Conservation (phyloP, 2,329 filamentous ascomycete species). For the Penicillium sp. region DNA sequence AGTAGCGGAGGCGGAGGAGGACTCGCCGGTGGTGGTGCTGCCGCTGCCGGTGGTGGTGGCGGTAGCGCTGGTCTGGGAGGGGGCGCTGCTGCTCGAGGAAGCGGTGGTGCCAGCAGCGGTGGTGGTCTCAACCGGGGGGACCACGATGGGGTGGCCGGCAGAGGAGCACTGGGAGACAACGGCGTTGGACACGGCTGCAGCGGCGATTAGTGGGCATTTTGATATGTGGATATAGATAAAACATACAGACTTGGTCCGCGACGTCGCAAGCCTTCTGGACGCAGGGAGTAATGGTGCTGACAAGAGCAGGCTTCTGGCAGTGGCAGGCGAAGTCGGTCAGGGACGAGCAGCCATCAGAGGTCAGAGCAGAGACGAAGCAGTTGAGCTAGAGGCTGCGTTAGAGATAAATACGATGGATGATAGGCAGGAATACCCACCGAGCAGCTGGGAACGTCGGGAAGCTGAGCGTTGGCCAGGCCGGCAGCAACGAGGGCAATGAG, state of each 20-base stretch:
- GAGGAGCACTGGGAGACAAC: conserved; percentile 36
- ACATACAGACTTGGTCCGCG: conserved; percentile 40
- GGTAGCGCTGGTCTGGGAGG: background rate
- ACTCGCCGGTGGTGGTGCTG: conserved; percentile 2
- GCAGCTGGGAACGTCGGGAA: conserved; percentile 47
- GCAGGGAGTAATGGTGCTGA: conserved; percentile 46
- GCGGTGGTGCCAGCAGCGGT: conserved; percentile 2
- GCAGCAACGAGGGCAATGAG: conserved; percentile 43
- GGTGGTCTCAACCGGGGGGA: conserved; percentile 32
- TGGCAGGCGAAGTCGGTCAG: conserved; percentile 52
- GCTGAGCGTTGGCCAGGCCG: conserved; percentile 47
- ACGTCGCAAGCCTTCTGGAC: conserved; percentile 44
- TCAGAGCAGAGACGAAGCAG: conserved; percentile 47
- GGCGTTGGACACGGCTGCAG: conserved; percentile 36
- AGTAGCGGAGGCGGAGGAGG: conserved; percentile 7
- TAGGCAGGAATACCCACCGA: conserved; percentile 38
- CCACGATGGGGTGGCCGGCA: conserved; percentile 36
- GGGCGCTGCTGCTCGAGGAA: background rate
- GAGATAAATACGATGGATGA: background rate
- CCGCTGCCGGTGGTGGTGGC: conserved; percentile 5
- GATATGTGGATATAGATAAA: background rate
- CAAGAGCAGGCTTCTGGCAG: conserved; percentile 47
- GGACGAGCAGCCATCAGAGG: conserved; percentile 44
- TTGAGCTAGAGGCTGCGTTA: conserved; percentile 34
- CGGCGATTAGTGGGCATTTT: background rate